These are phyloP conservation scores for Biscogniauxia mediterranea DNA, from an alignment of 2,329 filamentous ascomycete species.

Conservation along the genomic window DNA sequence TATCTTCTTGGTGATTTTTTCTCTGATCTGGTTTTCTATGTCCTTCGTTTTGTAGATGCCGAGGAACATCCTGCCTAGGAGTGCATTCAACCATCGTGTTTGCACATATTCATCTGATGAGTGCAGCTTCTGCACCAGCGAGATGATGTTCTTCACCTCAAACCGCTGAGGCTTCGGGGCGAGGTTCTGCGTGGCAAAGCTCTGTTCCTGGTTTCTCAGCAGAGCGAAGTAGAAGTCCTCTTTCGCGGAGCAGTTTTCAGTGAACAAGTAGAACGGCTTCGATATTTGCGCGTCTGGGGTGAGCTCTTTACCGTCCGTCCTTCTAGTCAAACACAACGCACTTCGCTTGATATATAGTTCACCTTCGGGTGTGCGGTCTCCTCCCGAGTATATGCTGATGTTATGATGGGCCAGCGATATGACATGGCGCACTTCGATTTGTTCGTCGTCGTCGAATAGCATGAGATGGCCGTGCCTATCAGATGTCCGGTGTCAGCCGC, in stretches of 20 bases:
- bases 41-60: slow-evolving; percentile 82
- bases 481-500: slow-evolving; percentile 13
- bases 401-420: slow-evolving; percentile 88
- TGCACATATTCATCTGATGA: slow-evolving; percentile 88
- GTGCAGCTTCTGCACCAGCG: slow-evolving; percentile 85
- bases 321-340: slow-evolving; percentile 77
- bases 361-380: slow-evolving; percentile 75
- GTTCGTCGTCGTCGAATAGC: slow-evolving; percentile 94
- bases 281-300: slow-evolving; percentile 57
- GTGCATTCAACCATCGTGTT: slow-evolving; percentile 89
- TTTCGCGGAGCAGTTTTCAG: slow-evolving; percentile 92
- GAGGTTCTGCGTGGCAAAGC: slow-evolving; percentile 52
- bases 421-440: slow-evolving; percentile 93
- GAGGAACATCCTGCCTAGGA: slow-evolving; percentile 85
- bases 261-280: slow-evolving; percentile 91
- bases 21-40: slow-evolving; percentile 73
- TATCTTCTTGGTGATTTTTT: slow-evolving; percentile 95
- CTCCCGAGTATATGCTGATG: slow-evolving; percentile 81
- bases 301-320: slow-evolving; percentile 51
- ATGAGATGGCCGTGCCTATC: slow-evolving; percentile 87
- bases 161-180: slow-evolving; percentile 73
- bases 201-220: slow-evolving; percentile 77
- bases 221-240: slow-evolving; percentile 98
- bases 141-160: slow-evolving; percentile 82
- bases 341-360: slow-evolving; percentile 96